These are phyloP conservation scores for Zygoascus flipseniorum DNA, from an alignment of 805 yeast species.

Conservation along the genomic window DNA sequence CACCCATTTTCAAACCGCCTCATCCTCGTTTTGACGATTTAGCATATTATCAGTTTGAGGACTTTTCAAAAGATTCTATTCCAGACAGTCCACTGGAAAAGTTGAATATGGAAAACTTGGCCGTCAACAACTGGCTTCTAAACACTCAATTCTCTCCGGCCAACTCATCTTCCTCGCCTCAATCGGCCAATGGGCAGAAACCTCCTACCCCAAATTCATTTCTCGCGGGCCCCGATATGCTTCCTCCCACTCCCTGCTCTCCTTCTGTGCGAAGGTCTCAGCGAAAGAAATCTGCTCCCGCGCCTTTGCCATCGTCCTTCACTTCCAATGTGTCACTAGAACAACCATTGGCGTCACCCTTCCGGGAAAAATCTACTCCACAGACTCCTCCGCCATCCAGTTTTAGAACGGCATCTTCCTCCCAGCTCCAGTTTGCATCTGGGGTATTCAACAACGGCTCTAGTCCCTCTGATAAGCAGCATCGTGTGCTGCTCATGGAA, in stretches of 20 bases:
- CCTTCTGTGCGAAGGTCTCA: conserved; percentile 3
- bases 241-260: background rate
- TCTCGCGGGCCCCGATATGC: background rate
- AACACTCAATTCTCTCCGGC: background rate
- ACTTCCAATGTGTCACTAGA: conserved; percentile 1
- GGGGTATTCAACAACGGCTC: background rate
- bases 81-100: background rate
- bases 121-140: conserved; percentile 1
- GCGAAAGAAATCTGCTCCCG: background rate
- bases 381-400: background rate
- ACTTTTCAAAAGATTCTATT: background rate
- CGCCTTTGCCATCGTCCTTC: background rate
- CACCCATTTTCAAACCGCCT: background rate
- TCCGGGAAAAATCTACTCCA: conserved; percentile 15
- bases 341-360: conserved; percentile 23
- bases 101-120: background rate
- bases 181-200: background rate
- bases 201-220: background rate
- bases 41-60: background rate
- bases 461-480: background rate
- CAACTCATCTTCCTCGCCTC: background rate
- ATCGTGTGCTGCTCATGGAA: background rate
- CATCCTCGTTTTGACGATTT: background rate
- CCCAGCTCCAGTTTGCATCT: background rate
- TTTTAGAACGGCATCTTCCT: background rate